Evolutionary conservation across 176 grass and related monocot species (phyloP).

Genomic region (Musa itinerans): DNA sequence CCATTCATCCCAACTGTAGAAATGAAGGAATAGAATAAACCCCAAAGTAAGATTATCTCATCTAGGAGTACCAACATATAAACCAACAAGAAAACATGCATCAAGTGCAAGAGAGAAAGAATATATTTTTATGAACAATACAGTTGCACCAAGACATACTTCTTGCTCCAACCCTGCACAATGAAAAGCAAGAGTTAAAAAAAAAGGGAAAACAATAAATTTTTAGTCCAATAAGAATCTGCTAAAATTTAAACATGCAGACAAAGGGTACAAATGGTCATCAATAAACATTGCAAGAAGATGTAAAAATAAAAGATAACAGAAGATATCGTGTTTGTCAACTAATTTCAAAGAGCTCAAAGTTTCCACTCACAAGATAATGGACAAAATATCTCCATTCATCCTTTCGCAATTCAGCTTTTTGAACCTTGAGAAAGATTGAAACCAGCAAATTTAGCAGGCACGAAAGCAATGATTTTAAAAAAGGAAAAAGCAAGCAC

Average conservation of each 20-base stretch:
- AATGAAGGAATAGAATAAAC: constrained; percentile 17
- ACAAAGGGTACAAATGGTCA: neutral
- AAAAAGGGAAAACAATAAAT: neutral
- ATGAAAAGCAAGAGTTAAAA: constrained; percentile 24
- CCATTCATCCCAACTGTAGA: constrained; percentile 94
- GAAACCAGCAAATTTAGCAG: neutral
- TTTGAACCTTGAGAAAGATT: constrained; percentile 59
- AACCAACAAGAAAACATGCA: constrained; percentile 1
- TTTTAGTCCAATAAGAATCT: neutral
- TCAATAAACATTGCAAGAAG: neutral
- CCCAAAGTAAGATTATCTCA: neutral
- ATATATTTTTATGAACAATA: neutral
- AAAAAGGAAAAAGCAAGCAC: neutral
- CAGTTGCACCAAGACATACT: constrained; percentile 42
- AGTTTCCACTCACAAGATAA: constrained; percentile 59
- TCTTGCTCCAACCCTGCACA: constrained; percentile 98
- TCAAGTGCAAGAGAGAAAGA: neutral
- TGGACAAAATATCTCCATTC: constrained; percentile 88
- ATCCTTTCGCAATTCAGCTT: constrained; percentile 48
- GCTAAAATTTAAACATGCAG: neutral
- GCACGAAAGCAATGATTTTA: neutral
- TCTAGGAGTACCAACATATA: neutral
- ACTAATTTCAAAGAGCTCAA: constrained; percentile 1
- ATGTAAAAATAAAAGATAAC: neutral
- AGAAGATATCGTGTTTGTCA: neutral